phyloP scores from a whole-genome alignment of 257 asterid species.

The Scutellaria barbata region DNA sequence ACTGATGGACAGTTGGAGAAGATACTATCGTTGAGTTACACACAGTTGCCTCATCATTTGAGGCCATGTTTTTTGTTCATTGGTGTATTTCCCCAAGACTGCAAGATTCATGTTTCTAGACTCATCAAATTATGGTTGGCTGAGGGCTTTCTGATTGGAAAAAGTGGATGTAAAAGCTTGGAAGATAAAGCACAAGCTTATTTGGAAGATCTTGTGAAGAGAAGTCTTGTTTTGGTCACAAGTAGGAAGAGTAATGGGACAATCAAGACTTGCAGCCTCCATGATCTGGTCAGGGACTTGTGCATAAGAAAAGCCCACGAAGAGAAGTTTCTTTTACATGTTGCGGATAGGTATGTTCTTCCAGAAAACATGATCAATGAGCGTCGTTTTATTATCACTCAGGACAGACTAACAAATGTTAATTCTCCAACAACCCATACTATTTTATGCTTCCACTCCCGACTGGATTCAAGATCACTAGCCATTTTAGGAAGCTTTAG shows the following conservation, averaged over 20 bases:
- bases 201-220: conserved; percentile 27
- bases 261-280: conserved; percentile 21
- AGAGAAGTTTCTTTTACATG: conserved; percentile 15
- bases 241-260: conserved; percentile 18
- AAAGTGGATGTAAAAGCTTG: background rate
- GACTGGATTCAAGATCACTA: too few species aligned
- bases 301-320: conserved; percentile 24
- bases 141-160: background rate
- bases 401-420: too few species aligned
- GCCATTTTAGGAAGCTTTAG: background rate
- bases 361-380: background rate
- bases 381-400: background rate
- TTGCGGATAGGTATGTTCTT: background rate
- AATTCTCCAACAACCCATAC: too few species aligned
- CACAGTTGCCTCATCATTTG: conserved; percentile 26
- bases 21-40: conserved; percentile 29
- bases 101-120: background rate
- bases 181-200: conserved; percentile 25
- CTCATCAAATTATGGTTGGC: conserved; percentile 21
- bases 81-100: conserved; percentile 14
- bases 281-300: conserved; percentile 17
- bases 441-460: too few species aligned
- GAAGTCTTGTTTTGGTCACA: conserved; percentile 12
- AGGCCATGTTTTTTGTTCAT: conserved; percentile 8
- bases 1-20: background rate